A percentile compares a stretch with the other conserved stretches of the same genome.
Evolutionary conservation across 352 stramenopile genomes (phyloP).

Genomic region (Detonula confervacea): DNA sequence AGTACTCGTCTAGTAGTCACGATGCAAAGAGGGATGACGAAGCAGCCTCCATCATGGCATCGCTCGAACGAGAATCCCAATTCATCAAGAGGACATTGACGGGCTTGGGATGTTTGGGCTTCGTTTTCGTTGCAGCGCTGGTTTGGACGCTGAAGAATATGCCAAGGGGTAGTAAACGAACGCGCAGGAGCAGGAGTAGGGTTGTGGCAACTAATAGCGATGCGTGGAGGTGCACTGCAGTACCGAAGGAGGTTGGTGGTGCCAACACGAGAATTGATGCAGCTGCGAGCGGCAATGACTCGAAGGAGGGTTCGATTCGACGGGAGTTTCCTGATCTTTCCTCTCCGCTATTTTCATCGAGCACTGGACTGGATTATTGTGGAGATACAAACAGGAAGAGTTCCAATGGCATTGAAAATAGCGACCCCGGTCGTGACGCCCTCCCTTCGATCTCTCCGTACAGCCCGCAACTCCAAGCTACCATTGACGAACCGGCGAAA

Average conservation of each 20-base stretch:
- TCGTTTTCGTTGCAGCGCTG: conserved; percentile 22
- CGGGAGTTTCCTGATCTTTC: conserved; percentile 9
- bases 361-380: neutral
- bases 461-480: neutral
- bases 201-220: too few species aligned
- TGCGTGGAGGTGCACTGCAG: neutral
- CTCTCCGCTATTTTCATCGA: conserved; percentile 6
- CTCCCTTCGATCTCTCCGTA: conserved; percentile 21
- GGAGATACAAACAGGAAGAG: neutral
- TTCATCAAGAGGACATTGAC: conserved; percentile 23
- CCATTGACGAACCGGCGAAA: neutral
- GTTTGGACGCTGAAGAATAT: conserved; percentile 24
- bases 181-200: neutral
- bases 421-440: neutral
- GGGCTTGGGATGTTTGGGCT: conserved; percentile 1
- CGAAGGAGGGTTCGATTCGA: neutral
- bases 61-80: conserved; percentile 34
- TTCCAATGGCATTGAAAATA: neutral
- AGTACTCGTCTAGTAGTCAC: neutral
- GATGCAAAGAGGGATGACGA: neutral
- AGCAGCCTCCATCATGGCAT: conserved; percentile 21
- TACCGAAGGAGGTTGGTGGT: conserved; percentile 23
- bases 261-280: neutral
- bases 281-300: neutral
- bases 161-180: neutral